Evolutionary conservation across 768 basidiomycete species (phyloP), one percentile per base, ranked within the genome.

Genomic region (Auriscalpium vulgare): DNA sequence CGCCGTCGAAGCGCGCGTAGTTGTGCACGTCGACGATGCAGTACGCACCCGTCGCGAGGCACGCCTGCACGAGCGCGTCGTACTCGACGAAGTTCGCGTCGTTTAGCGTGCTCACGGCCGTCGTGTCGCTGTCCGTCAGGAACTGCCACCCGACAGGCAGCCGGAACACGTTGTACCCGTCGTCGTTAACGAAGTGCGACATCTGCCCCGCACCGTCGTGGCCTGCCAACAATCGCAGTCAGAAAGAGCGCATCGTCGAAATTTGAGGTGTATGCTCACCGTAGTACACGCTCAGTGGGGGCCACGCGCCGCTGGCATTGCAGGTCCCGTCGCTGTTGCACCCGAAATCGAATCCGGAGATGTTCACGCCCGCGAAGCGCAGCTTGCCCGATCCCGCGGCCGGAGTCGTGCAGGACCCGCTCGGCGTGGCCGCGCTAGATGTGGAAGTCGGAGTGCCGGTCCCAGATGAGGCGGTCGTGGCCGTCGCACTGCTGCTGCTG

Each of bases 101-200:
- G 65, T 78, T 66, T 29, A 84, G 64, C 7, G 71, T 62, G 3
- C 74, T 36, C 14, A 17, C 46, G 14, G 23, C 76, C 36, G 71
- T 73, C 43, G 70, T 60, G 19, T 72, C 65, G 56, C 70, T 61
- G 59, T 71, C 67, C 0, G 72, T 73, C 45, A 80, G 69, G 65
- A 71, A 80, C 61, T 84, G 83, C 82, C 83, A 84, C 23, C 75
- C 78, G 6, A 81, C 77, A 1, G 83, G 82, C 17, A 84, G 73
- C 53, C 83, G 81, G 73, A 84, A 81, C 8, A 73, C 69, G 54
- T 80, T 81, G 71, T 76, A 80, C 3, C 75, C 75, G 56, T 83
- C 79, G 58, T 81, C 68, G 0, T 73, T 64, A 50, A 77, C 74
- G 58, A 85, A 85, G 63, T 85, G 83, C 45, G 72, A 62, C 79